A percentile compares a stretch with the other conserved stretches of the same genome.
Conservation (phyloP, 1,284 basidiomycete species). For the Leucoagaricus sp. region DNA sequence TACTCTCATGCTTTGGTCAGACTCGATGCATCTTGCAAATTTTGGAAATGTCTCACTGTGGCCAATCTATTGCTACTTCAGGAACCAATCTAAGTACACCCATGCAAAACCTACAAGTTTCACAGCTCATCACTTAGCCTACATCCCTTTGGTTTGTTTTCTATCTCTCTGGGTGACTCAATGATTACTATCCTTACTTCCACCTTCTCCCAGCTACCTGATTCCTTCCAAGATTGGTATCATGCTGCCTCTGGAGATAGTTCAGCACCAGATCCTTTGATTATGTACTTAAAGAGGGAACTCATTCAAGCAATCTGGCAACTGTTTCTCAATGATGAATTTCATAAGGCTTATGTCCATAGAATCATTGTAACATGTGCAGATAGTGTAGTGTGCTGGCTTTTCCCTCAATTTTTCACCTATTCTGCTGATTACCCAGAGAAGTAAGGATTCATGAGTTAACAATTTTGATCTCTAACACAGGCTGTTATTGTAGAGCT, state of each 20-base stretch:
- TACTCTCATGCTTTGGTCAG: constrained; percentile 31
- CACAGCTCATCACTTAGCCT: neutral
- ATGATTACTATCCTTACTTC: neutral
- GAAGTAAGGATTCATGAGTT: constrained; percentile 23
- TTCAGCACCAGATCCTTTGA: too few relatives aligned
- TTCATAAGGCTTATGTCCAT: neutral
- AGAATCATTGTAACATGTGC: neutral
- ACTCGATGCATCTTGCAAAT: constrained; percentile 33
- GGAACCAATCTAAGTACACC: constrained; percentile 29
- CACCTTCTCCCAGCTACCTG: neutral
- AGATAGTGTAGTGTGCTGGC: neutral
- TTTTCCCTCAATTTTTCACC: constrained; percentile 20
- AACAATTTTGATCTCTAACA: neutral
- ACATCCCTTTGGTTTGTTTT: neutral
- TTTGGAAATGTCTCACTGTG: constrained; percentile 33
- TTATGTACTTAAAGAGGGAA: neutral
- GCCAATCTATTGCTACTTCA: constrained; percentile 31
- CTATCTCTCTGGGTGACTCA: too few relatives aligned
- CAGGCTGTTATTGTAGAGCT: neutral
- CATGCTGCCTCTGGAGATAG: too few relatives aligned
- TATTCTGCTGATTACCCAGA: constrained; percentile 32
- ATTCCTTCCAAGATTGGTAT: neutral
- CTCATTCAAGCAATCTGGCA: neutral
- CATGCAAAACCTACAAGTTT: constrained; percentile 20
- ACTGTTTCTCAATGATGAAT: neutral